Conservation (phyloP, 192 early-diverging fungal genomes). For the Backusella psychrophila region DNA sequence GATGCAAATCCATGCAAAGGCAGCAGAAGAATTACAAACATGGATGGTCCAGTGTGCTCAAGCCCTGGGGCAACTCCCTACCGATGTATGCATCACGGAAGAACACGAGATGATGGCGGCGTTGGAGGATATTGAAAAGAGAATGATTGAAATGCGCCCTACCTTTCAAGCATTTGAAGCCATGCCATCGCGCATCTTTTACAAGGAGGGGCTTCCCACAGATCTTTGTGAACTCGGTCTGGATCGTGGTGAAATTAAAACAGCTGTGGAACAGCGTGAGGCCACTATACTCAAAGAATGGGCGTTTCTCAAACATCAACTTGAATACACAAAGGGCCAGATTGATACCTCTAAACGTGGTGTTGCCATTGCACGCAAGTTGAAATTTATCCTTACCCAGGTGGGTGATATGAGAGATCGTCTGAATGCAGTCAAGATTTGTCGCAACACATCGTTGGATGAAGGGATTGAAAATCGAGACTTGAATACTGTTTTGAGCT, state of each 20-base stretch:
- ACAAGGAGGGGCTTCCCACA: not conserved
- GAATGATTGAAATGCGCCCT: constrained; percentile 18
- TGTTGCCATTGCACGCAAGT: constrained; percentile 16
- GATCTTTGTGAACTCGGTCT: not conserved
- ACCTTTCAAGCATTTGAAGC: constrained; percentile 18
- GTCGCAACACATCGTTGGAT: not conserved
- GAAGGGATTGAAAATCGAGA: not conserved
- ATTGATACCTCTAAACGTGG: constrained; percentile 16
- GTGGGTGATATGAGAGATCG: constrained; percentile 23
- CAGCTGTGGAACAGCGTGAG: constrained; percentile 19
- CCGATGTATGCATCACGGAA: constrained; percentile 15
- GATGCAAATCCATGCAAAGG: constrained; percentile 27
- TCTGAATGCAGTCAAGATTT: constrained; percentile 1
- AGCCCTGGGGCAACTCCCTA: constrained; percentile 13
- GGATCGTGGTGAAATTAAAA: constrained; percentile 6
- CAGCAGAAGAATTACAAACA: constrained; percentile 13
- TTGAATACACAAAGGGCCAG: constrained; percentile 5
- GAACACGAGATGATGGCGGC: constrained; percentile 16
- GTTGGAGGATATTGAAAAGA: constrained; percentile 19
- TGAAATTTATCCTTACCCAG: constrained; percentile 26
- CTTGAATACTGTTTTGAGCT: constrained; percentile 13
- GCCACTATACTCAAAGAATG: constrained; percentile 30
- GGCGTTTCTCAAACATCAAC: constrained; percentile 26
- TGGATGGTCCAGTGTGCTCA: constrained; percentile 27
- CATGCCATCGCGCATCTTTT: constrained; percentile 14